Base-by-base conservation (phyloP, 1,139 yeast species). In the Yamadazyma atmosphaerica region DNA sequence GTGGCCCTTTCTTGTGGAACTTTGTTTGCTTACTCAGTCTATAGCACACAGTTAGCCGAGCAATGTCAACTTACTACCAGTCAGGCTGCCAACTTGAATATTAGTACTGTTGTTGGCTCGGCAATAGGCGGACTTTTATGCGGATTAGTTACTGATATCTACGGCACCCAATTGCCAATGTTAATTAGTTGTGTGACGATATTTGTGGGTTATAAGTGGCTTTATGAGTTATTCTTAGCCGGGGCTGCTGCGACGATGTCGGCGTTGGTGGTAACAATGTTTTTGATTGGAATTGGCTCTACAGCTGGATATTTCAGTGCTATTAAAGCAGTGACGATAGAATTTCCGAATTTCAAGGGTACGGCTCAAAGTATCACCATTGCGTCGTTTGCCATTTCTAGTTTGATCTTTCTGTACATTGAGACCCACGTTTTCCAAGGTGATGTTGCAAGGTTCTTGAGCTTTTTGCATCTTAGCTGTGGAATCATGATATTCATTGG, bases 351-450 rank as follows among this genome's bases (percentile, higher is more conserved):
- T 21, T 55, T 40, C 35, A 63, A 61, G 39, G 67, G 65, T 14
- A 51, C 66, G 0, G 69, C 70, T 8, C 69, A 63, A 44, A 60
- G 67, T 42, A 49, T 64, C 13, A 63, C 70, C n/a, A 63, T 64
- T 38, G 65, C 70, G 1, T 58, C 65, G 5, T 64, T 64, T 53
- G 70, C 70, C n/a, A 62, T 64, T n/a, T 56, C 67, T 2, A 56
- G 65, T 29, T 51, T 63, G 37, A 28, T 63, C 9, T 62, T 50
- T 44, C 60, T 57, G 54, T 46, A 46, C 15, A 47, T 62, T 14
- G 51, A 58, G 10, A 48, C 60, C 30, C 42, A 46, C 23, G 29
- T 58, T 2, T 59, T 55, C 32, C 35, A 50, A 1, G 59, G 58
- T 3, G 52, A 61, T 42, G 56, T 58, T 11, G 52, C 49, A 2